phyloP scores from a whole-genome alignment of 768 basidiomycete species.

The Neoboletus subvelutipes region DNA sequence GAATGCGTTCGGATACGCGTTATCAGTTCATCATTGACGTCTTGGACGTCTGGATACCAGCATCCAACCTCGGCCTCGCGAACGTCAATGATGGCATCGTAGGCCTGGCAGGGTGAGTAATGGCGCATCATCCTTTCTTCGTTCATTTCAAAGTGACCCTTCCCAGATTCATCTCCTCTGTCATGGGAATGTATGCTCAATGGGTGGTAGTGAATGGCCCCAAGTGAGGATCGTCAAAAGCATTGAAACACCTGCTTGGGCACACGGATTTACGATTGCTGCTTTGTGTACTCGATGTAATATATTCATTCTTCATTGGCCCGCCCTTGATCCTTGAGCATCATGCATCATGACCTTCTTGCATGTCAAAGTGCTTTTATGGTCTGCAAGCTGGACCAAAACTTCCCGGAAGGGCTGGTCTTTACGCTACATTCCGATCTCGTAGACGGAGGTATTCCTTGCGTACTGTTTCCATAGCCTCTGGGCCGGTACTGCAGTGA shows the following conservation, averaged over 20 bases:
- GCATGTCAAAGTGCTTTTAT: neutral
- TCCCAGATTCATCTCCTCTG: constrained; percentile 63
- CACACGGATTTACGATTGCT: neutral
- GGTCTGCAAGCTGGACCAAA: neutral
- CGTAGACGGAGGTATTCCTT: constrained; percentile 72
- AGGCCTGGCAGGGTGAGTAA: constrained; percentile 79
- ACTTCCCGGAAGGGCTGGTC: neutral
- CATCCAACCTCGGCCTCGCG: constrained; percentile 72
- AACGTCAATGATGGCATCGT: constrained; percentile 81
- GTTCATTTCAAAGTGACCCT: constrained; percentile 1
- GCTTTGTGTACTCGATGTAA: constrained; percentile 7
- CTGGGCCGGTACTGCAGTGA: constrained; percentile 60
- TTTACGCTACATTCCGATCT: constrained; percentile 28
- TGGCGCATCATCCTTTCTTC: constrained; percentile 6
- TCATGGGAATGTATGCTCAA: constrained; percentile 66
- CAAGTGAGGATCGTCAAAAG: constrained; percentile 32
- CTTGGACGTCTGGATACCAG: constrained; percentile 89
- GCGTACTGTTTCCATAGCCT: constrained; percentile 70
- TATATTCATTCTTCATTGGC: constrained; percentile 3
- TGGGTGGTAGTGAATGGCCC: constrained; percentile 54
- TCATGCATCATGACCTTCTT: neutral
- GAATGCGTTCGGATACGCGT: constrained; percentile 62
- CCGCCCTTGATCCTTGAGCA: neutral
- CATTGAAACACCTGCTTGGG: neutral
- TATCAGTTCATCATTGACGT: constrained; percentile 83